Percentiles rank a stretch among this genome's conserved stretches.
phyloP scores from a whole-genome alignment of 495 filamentous ascomycete genomes.

The Penicillium parvum region DNA sequence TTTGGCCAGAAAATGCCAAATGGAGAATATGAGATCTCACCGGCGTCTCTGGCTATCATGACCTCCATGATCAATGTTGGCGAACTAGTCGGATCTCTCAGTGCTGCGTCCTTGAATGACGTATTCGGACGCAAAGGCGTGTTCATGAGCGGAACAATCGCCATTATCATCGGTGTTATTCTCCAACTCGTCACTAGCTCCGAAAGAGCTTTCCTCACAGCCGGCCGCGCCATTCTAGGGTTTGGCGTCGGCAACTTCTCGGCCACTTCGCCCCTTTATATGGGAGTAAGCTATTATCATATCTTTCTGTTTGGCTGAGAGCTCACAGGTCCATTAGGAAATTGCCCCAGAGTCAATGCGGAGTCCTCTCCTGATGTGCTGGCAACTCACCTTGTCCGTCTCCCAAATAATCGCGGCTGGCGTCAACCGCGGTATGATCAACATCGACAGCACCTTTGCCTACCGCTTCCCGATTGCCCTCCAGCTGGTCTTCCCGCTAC shows the following conservation, averaged over 20 bases:
- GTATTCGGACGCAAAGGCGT: not conserved
- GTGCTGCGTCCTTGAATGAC: not conserved
- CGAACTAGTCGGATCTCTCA: not conserved
- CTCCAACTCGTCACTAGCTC: not conserved
- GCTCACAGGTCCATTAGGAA: too few species aligned
- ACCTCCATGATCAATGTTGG: not conserved
- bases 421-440: not conserved
- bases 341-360: not conserved
- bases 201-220: not conserved
- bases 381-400: not conserved
- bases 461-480: constrained; percentile 62
- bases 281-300: not conserved
- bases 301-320: not conserved
- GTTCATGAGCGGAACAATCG: not conserved
- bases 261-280: not conserved
- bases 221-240: not conserved
- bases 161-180: not conserved
- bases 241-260: not conserved
- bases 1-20: not conserved
- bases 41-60: not conserved
- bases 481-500: constrained; percentile 61
- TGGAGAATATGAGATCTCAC: not conserved
- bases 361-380: not conserved
- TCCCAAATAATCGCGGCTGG: not conserved
- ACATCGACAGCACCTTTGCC: not conserved